These are phyloP conservation scores for Quercus robur DNA, from an alignment of 306 rosid species.

Conservation along the genomic window DNA sequence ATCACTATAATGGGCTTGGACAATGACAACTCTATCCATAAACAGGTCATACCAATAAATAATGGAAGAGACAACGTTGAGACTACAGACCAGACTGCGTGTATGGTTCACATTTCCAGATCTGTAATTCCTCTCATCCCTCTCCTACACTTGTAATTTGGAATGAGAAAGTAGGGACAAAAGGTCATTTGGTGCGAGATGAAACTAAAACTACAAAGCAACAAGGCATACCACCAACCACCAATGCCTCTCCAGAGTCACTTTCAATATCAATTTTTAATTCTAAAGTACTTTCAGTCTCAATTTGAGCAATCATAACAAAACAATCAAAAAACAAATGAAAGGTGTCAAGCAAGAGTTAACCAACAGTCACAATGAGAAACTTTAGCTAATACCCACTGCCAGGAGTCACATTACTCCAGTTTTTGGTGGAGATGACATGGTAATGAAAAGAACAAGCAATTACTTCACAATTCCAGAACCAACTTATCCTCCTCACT, in stretches of 20 bases:
- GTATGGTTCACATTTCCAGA: constrained; percentile 16
- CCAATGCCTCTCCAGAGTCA: too few relatives aligned
- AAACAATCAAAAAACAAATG: constrained; percentile 23
- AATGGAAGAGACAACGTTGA: constrained; percentile 26
- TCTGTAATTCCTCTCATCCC: background rate
- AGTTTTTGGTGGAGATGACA: background rate
- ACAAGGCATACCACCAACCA: background rate
- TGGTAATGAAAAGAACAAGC: constrained; percentile 26
- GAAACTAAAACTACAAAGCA: too few relatives aligned
- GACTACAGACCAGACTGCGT: constrained; percentile 20
- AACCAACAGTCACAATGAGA: constrained; percentile 15
- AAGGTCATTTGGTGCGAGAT: background rate
- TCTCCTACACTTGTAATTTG: constrained; percentile 7
- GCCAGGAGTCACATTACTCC: constrained; percentile 28
- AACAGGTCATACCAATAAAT: constrained; percentile 26
- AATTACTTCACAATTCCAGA: constrained; percentile 19
- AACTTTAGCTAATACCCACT: constrained; percentile 10
- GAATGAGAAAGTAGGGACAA: background rate
- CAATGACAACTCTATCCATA: constrained; percentile 26
- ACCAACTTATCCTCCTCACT: constrained; percentile 15
- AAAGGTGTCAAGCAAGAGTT: constrained; percentile 25
- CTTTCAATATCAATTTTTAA: background rate
- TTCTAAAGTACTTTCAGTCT: constrained; percentile 14
- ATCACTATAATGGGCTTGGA: constrained; percentile 18
- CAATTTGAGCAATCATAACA: constrained; percentile 13